Conservation (phyloP, 176 grass and related monocot species). For the Ananas comosus region DNA sequence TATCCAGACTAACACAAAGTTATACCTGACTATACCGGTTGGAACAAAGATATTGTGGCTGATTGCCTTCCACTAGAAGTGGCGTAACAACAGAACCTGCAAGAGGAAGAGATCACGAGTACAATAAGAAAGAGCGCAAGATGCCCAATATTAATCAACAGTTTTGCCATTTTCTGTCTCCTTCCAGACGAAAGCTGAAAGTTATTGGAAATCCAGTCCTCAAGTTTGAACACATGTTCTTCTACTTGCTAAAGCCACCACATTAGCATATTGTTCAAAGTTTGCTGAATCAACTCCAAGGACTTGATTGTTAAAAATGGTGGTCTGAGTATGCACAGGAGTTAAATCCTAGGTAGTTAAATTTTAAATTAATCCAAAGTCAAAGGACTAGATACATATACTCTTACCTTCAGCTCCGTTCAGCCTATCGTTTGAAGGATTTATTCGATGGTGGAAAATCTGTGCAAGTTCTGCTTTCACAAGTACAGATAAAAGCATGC, state of each 20-base stretch:
- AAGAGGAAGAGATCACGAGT: not conserved
- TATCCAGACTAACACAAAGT: not conserved
- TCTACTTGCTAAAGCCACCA: no score
- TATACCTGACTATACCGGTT: not conserved
- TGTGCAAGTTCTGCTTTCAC: conserved; percentile 44
- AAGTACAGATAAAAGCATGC: conserved; percentile 26
- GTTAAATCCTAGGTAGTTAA: not conserved
- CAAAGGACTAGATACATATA: not conserved
- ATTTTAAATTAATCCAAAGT: not conserved
- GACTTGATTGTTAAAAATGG: not conserved
- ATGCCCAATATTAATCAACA: not conserved
- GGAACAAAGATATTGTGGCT: not conserved
- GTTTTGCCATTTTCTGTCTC: not conserved
- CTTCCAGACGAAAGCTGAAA: no score
- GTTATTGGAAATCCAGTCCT: no score
- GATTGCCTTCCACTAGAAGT: conserved; percentile 35
- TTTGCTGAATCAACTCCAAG: not conserved
- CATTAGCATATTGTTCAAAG: not conserved
- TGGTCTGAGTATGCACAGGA: no score
- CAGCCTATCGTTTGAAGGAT: conserved; percentile 3
- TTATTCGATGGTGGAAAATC: conserved; percentile 27
- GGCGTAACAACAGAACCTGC: conserved; percentile 31
- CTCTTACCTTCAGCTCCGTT: conserved; percentile 36
- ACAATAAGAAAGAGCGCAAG: not conserved
- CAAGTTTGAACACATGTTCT: no score